A percentile compares a stretch with the other conserved stretches of the same genome.
phyloP scores from a whole-genome alignment of 2,329 filamentous ascomycete species.

The Paecilomyces niveus region DNA sequence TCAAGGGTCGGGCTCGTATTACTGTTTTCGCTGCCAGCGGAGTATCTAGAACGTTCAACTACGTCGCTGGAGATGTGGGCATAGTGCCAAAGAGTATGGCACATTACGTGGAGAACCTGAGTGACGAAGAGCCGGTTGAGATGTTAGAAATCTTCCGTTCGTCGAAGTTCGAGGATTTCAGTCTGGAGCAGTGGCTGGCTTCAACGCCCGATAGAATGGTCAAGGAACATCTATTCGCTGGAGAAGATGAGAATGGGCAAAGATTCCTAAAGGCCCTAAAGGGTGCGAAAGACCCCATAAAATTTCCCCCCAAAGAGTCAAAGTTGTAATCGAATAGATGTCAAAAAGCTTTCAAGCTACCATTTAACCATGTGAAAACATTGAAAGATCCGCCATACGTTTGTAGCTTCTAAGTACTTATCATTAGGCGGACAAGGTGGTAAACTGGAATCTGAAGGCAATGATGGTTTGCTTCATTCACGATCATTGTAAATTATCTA shows the following conservation, averaged over 20 bases:
- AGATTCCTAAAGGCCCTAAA: constrained; percentile 58
- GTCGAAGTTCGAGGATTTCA: constrained; percentile 66
- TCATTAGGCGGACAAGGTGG: too few species aligned
- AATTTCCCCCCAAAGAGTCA: background rate
- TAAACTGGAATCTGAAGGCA: background rate
- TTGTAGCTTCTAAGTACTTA: too few species aligned
- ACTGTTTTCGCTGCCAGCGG: constrained; percentile 69
- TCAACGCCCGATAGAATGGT: constrained; percentile 63
- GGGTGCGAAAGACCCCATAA: constrained; percentile 42
- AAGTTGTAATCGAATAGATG: background rate
- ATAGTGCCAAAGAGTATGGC: constrained; percentile 70
- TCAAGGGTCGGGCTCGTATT: constrained; percentile 61
- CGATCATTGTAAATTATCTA: background rate
- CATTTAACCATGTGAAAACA: too few species aligned
- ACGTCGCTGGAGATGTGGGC: constrained; percentile 64
- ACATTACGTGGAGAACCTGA: constrained; percentile 71
- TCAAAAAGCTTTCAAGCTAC: too few species aligned
- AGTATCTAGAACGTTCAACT: constrained; percentile 66
- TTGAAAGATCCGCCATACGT: too few species aligned
- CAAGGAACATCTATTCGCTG: constrained; percentile 58
- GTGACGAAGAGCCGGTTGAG: constrained; percentile 63
- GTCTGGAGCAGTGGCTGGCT: constrained; percentile 67
- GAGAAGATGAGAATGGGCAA: constrained; percentile 54
- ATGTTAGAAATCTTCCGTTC: constrained; percentile 68
- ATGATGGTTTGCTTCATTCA: background rate